Evolutionary conservation across 2,329 filamentous ascomycete species (phyloP).

Genomic region (Claviceps pazoutovae): DNA sequence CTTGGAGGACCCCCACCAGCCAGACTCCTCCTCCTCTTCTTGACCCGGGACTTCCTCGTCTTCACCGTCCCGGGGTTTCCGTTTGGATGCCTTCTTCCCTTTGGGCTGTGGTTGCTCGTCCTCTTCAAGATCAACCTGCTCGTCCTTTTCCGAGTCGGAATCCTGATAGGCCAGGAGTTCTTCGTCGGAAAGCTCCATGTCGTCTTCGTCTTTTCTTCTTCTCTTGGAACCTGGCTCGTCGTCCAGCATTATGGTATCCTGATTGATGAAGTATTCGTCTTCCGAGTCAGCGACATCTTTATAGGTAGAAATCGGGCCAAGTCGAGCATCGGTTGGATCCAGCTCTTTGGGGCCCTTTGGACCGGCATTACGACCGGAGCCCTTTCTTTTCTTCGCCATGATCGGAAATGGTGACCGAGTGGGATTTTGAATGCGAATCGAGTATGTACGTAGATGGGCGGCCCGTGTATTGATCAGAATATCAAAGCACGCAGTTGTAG

Average conservation of each 20-base stretch:
- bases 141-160: slow-evolving; percentile 31
- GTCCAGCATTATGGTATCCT: slow-evolving; percentile 76
- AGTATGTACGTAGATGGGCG: neutral
- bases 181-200: slow-evolving; percentile 48
- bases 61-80: slow-evolving; percentile 17
- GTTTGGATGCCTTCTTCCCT: slow-evolving; percentile 11
- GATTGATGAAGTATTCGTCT: slow-evolving; percentile 80
- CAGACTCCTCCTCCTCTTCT: slow-evolving; percentile 43
- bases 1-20: slow-evolving; percentile 76
- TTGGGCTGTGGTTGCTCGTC: slow-evolving; percentile 4
- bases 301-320: slow-evolving; percentile 48
- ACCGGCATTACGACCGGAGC: slow-evolving; percentile 31
- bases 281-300: slow-evolving; percentile 87
- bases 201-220: slow-evolving; percentile 57
- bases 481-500: neutral
- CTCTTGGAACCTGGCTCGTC: slow-evolving; percentile 70
- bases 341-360: slow-evolving; percentile 40
- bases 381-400: slow-evolving; percentile 62
- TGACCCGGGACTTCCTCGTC: slow-evolving; percentile 45
- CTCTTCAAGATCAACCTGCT: slow-evolving; percentile 16
- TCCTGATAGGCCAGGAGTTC: slow-evolving; percentile 41
- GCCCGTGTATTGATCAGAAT: too few relatives aligned
- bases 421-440: neutral
- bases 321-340: slow-evolving; percentile 44
- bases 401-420: slow-evolving; percentile 2